These are phyloP conservation scores for Madurella fahalii DNA, from an alignment of 2,329 filamentous ascomycete species.

Conservation along the genomic window DNA sequence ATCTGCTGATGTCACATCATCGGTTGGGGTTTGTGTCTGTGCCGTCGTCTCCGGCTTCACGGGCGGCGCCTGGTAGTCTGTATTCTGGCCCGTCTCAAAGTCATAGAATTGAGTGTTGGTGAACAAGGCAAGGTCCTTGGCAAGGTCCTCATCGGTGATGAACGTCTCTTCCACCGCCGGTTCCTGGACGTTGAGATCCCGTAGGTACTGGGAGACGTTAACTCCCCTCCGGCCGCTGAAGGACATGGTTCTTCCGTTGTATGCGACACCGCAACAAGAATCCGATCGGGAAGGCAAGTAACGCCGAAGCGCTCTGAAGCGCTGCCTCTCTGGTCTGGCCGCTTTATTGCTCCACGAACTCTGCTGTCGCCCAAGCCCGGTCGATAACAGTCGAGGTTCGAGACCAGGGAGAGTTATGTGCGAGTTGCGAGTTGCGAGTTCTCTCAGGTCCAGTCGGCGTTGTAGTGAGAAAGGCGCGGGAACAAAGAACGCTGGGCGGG, in stretches of 20 bases:
- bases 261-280: neutral
- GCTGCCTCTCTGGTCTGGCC: neutral
- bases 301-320: neutral
- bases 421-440: neutral
- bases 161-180: conserved; percentile 46
- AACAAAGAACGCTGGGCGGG: conserved; percentile 16
- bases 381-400: neutral
- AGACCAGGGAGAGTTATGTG: conserved; percentile 7
- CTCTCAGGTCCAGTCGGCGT: conserved; percentile 10
- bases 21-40: conserved; percentile 25
- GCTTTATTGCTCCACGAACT: neutral
- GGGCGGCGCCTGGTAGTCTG: conserved; percentile 51
- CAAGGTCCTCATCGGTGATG: conserved; percentile 64
- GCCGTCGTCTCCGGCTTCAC: conserved; percentile 37
- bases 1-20: conserved; percentile 38
- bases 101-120: conserved; percentile 81
- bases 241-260: conserved; percentile 52
- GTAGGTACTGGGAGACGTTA: conserved; percentile 87
- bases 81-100: conserved; percentile 63
- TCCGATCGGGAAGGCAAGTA: neutral
- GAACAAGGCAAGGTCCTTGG: conserved; percentile 71
- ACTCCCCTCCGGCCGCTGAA: conserved; percentile 70
- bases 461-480: conserved; percentile 8
- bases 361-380: neutral
- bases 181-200: conserved; percentile 74